Conservation (phyloP, 2,329 filamentous ascomycete genomes). For the Westerdykella sp. region DNA sequence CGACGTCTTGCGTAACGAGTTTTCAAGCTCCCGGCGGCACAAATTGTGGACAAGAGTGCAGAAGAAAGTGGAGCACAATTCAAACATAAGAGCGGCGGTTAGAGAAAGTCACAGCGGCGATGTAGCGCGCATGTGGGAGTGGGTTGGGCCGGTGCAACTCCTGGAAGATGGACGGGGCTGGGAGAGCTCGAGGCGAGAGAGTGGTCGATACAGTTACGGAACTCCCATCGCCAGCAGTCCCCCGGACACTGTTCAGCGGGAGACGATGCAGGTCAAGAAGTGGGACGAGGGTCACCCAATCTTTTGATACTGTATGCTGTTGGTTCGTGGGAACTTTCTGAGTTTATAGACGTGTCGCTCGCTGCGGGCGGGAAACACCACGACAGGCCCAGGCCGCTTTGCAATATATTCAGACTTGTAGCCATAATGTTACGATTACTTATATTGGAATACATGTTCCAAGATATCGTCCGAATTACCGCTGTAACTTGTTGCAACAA, state of each 20-base stretch:
- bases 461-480: no score
- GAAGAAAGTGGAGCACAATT: conserved; percentile 84
- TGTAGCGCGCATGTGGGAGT: conserved; percentile 61
- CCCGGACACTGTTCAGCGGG: conserved; percentile 21
- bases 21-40: conserved; percentile 69
- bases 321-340: conserved; percentile 6
- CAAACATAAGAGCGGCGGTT: conserved; percentile 77
- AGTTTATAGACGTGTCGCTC: not conserved
- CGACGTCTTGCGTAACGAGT: conserved; percentile 77
- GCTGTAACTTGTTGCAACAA: no score
- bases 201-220: conserved; percentile 30
- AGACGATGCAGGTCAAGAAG: conserved; percentile 27
- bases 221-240: conserved; percentile 25
- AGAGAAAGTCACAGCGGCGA: conserved; percentile 52
- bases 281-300: conserved; percentile 47
- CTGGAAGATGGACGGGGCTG: conserved; percentile 35
- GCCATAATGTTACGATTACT: no score
- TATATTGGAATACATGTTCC: no score
- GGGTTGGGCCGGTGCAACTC: conserved; percentile 56
- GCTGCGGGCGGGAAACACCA: no score
- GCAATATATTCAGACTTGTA: no score
- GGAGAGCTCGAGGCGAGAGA: conserved; percentile 27
- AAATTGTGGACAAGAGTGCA: conserved; percentile 78
- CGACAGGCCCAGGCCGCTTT: no score
- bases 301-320: conserved; percentile 33